A percentile compares a stretch with the other conserved stretches of the same genome.
Evolutionary conservation across 78 protist genomes (phyloP).

Genomic region (Monocercomonoides exilis): DNA sequence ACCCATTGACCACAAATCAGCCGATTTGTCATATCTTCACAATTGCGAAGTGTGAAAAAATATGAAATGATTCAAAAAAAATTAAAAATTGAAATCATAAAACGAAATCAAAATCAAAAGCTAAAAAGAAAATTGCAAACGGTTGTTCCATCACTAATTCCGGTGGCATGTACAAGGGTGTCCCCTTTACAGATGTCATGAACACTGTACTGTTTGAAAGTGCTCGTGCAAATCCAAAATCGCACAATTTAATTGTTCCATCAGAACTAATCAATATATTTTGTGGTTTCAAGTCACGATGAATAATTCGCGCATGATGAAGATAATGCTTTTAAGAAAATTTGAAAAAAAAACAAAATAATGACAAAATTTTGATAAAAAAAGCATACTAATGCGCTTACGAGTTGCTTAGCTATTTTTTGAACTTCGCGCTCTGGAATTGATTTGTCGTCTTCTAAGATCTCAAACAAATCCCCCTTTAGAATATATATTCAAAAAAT

Average conservation of each 20-base stretch:
- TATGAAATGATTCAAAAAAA: too few relatives aligned
- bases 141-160: slow-evolving; percentile 79
- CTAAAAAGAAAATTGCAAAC: too few relatives aligned
- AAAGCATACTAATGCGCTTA: not conserved
- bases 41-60: too few relatives aligned
- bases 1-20: slow-evolving; percentile 88
- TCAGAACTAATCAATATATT: slow-evolving; percentile 65
- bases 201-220: slow-evolving; percentile 45
- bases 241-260: slow-evolving; percentile 62
- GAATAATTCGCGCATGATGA: slow-evolving; percentile 68
- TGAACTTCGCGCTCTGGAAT: slow-evolving; percentile 60
- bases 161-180: slow-evolving; percentile 87
- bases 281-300: slow-evolving; percentile 84
- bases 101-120: too few relatives aligned
- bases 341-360: not conserved
- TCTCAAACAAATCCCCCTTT: slow-evolving; percentile 61
- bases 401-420: slow-evolving; percentile 57
- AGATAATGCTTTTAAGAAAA: slow-evolving; percentile 62
- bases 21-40: slow-evolving; percentile 72
- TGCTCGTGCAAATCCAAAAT: slow-evolving; percentile 72
- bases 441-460: slow-evolving; percentile 53
- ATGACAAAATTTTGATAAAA: not conserved
- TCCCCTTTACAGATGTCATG: slow-evolving; percentile 77
- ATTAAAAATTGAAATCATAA: too few relatives aligned
- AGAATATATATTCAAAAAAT: slow-evolving; percentile 17